phyloP scores from a whole-genome alignment of 495 filamentous ascomycete genomes.

The Lepidopterella palustris region DNA sequence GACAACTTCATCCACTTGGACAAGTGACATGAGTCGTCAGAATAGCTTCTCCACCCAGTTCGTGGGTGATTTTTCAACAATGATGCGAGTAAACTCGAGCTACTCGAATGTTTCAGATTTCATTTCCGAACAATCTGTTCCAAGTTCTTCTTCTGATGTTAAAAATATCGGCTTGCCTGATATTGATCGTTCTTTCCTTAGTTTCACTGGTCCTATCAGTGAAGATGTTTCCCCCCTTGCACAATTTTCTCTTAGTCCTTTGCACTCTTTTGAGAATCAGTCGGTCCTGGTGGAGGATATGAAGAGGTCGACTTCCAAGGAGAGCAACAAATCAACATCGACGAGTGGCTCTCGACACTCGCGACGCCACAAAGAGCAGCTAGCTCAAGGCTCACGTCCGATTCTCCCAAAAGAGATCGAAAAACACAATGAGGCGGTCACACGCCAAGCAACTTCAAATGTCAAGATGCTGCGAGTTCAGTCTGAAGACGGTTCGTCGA shows the following conservation, averaged over 20 bases:
- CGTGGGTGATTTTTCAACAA: conserved; percentile 22
- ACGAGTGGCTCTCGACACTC: conserved; percentile 20
- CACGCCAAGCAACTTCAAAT: conserved; percentile 24
- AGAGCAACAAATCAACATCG: conserved; percentile 23
- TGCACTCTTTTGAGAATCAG: conserved; percentile 14
- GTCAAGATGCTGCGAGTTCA: conserved; percentile 50
- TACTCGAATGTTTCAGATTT: conserved; percentile 21
- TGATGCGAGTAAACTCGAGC: conserved; percentile 31
- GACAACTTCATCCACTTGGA: conserved; percentile 16
- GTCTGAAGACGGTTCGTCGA: conserved; percentile 53
- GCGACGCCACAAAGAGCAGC: conserved; percentile 26
- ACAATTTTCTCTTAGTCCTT: conserved; percentile 21
- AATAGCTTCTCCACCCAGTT: conserved; percentile 29
- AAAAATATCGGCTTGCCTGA: conserved; percentile 18
- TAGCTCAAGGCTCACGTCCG: conserved; percentile 17
- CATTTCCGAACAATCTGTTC: conserved; percentile 6
- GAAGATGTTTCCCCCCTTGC: conserved; percentile 15
- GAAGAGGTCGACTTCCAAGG: conserved; percentile 25
- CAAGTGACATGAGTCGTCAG: conserved; percentile 33
- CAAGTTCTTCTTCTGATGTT: conserved; percentile 18
- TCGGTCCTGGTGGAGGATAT: conserved; percentile 28
- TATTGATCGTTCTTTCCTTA: conserved; percentile 21
- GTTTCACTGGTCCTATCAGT: conserved; percentile 18
- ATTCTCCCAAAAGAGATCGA: conserved; percentile 26
- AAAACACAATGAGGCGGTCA: conserved; percentile 10